These are phyloP conservation scores for Mallotus nudiflorus DNA, from an alignment of 345 rosid species.

Conservation along the genomic window DNA sequence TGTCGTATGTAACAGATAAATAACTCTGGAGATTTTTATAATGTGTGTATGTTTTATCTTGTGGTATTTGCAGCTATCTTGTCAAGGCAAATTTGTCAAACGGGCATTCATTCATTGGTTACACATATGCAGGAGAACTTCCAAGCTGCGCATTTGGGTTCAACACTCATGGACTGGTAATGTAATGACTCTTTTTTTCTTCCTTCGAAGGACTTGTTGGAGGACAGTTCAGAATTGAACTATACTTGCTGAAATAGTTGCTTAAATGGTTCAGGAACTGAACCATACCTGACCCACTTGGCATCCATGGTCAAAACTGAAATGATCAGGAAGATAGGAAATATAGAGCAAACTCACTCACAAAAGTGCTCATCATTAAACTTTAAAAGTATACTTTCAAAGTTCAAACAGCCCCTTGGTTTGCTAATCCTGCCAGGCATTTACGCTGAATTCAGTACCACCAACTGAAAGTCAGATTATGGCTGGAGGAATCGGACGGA, in stretches of 20 bases:
- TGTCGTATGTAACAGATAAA: not conserved
- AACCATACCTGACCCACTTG: not conserved
- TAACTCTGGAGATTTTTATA: not conserved
- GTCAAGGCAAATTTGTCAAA: conserved; percentile 42
- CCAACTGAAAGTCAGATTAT: conserved; percentile 47
- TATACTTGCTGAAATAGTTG: not conserved
- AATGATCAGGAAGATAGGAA: not conserved
- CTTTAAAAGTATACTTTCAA: too few relatives aligned
- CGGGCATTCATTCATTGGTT: conserved; percentile 41
- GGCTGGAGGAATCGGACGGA: conserved; percentile 50
- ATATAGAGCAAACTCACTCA: too few relatives aligned
- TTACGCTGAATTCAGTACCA: conserved; percentile 58
- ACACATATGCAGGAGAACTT: conserved; percentile 68
- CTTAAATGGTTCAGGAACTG: not conserved
- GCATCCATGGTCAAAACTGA: not conserved
- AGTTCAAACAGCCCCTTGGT: too few relatives aligned
- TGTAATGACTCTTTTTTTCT: not conserved
- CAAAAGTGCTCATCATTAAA: too few relatives aligned
- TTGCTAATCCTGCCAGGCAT: conserved; percentile 37
- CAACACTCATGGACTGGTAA: conserved; percentile 54
- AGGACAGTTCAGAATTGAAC: not conserved
- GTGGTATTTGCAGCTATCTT: conserved; percentile 40
- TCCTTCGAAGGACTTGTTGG: not conserved
- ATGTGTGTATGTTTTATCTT: not conserved
- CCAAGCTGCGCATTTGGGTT: conserved; percentile 69